Evolutionary conservation across 441 rosid species (phyloP).

Genomic region (Jatropha multifida): DNA sequence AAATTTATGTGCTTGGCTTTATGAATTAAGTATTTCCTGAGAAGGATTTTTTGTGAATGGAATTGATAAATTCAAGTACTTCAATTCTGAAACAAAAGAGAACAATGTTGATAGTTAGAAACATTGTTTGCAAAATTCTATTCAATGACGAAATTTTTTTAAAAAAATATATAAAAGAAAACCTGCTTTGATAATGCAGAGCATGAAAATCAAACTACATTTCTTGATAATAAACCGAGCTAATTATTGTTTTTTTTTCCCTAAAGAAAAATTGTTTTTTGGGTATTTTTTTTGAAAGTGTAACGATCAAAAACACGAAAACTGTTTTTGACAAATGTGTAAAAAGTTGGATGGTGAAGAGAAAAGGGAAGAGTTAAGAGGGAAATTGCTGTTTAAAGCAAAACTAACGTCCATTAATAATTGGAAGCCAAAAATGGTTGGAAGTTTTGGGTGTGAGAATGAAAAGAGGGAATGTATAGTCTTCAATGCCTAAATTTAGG

Average conservation of each 20-base stretch:
- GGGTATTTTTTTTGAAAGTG: neutral
- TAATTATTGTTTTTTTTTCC: neutral
- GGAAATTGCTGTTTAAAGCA: conserved; percentile 40
- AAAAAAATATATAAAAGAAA: neutral
- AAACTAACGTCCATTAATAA: conserved; percentile 29
- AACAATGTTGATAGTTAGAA: neutral
- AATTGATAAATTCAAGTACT: neutral
- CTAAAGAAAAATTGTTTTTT: neutral
- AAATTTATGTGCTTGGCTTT: neutral
- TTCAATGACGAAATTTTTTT: too few relatives aligned
- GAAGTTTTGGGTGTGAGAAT: conserved; percentile 20
- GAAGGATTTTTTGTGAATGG: neutral
- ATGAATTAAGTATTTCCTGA: neutral
- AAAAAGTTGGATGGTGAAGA: conserved; percentile 26
- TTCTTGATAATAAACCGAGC: conserved; percentile 7
- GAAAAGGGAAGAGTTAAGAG: conserved; percentile 22
- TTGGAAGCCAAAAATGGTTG: conserved; percentile 22
- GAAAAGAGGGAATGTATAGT: neutral
- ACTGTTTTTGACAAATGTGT: conserved; percentile 34
- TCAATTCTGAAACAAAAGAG: conserved; percentile 27
- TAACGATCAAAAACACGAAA: conserved; percentile 29
- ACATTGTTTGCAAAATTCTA: neutral
- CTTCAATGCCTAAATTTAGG: conserved; percentile 26
- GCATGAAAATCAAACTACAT: conserved; percentile 8
- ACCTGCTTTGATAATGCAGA: conserved; percentile 6